phyloP scores from a whole-genome alignment of 768 basidiomycete species.

The Trichaptum fuscoviolaceum region DNA sequence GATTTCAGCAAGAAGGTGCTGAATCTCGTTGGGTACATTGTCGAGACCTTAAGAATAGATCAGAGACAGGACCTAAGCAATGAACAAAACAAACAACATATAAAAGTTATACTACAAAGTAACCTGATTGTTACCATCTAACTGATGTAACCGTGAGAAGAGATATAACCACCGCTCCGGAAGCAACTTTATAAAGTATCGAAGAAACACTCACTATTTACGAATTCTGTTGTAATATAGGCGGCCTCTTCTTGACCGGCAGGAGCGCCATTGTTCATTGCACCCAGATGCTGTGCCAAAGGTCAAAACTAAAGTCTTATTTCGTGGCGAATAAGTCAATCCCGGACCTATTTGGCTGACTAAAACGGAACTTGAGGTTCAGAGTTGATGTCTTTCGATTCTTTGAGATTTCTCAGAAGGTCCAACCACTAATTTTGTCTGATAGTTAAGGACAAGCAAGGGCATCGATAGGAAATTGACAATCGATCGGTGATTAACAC shows the following conservation, averaged over 20 bases:
- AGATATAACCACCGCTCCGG: neutral
- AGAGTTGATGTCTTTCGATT: neutral
- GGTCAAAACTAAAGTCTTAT: no score
- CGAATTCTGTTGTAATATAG: slow-evolving; percentile 42
- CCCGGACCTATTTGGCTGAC: neutral
- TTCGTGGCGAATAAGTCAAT: neutral
- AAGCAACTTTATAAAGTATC: neutral
- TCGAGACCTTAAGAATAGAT: slow-evolving; percentile 34
- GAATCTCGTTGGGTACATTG: slow-evolving; percentile 45
- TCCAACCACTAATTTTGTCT: no score
- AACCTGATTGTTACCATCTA: no score
- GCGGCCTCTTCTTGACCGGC: slow-evolving; percentile 44
- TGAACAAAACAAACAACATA: neutral
- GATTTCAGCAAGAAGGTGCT: slow-evolving; percentile 44
- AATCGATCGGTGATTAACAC: neutral
- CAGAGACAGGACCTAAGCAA: neutral
- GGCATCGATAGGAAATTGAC: no score
- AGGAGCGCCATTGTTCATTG: slow-evolving; percentile 1
- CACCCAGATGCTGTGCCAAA: neutral
- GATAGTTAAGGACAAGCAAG: no score
- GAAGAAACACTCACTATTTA: slow-evolving; percentile 34
- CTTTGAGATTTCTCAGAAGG: no score
- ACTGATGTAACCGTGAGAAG: neutral
- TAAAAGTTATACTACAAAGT: neutral
- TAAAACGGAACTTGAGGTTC: neutral